Percentiles rank a stretch among this genome's conserved stretches.
Evolutionary conservation across 2,329 filamentous ascomycete species (phyloP).

Genomic region (Fusarium setosum): DNA sequence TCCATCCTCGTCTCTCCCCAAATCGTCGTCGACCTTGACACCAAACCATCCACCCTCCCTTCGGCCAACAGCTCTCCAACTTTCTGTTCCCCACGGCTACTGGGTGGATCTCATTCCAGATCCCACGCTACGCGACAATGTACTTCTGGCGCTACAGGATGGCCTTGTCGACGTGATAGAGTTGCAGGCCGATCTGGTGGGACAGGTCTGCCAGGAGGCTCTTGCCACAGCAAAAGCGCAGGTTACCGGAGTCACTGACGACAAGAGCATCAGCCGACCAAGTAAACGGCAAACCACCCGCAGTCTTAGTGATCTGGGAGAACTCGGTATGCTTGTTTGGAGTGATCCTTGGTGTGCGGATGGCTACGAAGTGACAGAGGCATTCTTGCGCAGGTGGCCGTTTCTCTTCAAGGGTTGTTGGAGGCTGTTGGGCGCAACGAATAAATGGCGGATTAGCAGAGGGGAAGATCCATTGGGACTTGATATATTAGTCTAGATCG

Average conservation of each 20-base stretch:
- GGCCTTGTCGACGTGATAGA: background rate
- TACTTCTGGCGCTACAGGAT: background rate
- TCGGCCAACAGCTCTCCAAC: background rate
- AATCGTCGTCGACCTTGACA: background rate
- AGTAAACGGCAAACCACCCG: too few species aligned
- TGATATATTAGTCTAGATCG: background rate
- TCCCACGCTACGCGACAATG: background rate
- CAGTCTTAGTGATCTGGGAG: background rate
- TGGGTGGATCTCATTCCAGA: background rate
- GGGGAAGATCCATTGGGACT: background rate
- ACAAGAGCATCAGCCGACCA: background rate
- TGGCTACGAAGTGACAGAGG: background rate
- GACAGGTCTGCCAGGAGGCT: background rate
- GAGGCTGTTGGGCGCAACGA: background rate
- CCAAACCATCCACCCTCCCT: background rate
- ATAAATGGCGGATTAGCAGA: background rate
- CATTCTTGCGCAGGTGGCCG: background rate
- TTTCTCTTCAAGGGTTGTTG: background rate
- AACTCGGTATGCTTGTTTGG: background rate
- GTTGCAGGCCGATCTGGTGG: background rate
- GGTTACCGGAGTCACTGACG: too few species aligned
- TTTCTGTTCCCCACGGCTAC: background rate
- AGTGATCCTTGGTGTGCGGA: background rate
- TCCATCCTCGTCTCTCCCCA: background rate
- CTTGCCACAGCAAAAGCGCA: background rate